phyloP scores from a whole-genome alignment of 192 early-diverging fungal species.

The Phycomyces blakesleeanus region DNA sequence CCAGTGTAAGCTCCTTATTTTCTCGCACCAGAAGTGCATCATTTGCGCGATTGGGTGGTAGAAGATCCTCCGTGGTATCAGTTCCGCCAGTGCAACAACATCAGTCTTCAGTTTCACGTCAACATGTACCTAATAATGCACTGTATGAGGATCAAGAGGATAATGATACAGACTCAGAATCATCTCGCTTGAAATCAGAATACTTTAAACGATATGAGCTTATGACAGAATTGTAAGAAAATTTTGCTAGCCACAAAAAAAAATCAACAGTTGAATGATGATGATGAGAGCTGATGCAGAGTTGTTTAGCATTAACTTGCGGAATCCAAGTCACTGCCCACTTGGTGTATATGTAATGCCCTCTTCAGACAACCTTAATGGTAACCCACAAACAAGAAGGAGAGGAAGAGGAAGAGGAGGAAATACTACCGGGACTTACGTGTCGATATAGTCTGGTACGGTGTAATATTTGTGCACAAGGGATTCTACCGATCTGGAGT shows the following conservation, averaged over 20 bases:
- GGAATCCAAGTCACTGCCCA: slow-evolving; percentile 77
- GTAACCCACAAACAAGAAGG: slow-evolving; percentile 31
- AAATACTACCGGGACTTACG: background rate
- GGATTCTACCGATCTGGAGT: slow-evolving; percentile 88
- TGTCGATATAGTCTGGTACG: slow-evolving; percentile 65
- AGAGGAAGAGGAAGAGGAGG: background rate
- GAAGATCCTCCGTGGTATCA: background rate
- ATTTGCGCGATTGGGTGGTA: slow-evolving; percentile 3
- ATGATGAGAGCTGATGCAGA: background rate
- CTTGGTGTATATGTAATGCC: slow-evolving; percentile 88
- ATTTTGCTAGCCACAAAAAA: background rate
- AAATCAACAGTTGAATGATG: too few species aligned
- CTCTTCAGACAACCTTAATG: slow-evolving; percentile 55
- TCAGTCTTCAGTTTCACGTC: background rate
- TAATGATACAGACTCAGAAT: background rate
- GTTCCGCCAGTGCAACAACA: background rate
- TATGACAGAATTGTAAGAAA: slow-evolving; percentile 63
- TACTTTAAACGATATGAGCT: slow-evolving; percentile 64
- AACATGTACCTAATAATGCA: background rate
- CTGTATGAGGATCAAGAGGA: slow-evolving; percentile 12
- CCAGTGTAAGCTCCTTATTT: slow-evolving; percentile 6
- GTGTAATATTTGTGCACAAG: slow-evolving; percentile 82
- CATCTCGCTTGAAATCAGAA: slow-evolving; percentile 13
- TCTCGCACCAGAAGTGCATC: slow-evolving; percentile 12
- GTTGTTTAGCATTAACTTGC: slow-evolving; percentile 60